phyloP scores from a whole-genome alignment of 768 basidiomycete genomes.

The Pseudohyphozyma bogoriensis region DNA sequence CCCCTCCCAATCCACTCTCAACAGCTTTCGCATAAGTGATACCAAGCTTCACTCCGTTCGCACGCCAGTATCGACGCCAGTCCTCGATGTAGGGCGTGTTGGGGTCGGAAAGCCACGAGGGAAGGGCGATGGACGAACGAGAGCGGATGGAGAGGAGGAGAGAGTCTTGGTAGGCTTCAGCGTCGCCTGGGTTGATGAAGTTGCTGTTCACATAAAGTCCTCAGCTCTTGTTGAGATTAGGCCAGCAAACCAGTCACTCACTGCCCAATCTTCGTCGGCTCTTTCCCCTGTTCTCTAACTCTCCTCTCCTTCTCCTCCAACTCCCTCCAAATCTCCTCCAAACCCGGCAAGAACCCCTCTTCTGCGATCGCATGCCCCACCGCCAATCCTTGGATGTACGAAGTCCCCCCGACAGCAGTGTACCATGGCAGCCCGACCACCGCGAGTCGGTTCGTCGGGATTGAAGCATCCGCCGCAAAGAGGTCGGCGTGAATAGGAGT shows the following conservation, averaged over 20 bases:
- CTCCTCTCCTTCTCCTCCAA: constrained; percentile 43
- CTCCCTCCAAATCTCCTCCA: constrained; percentile 41
- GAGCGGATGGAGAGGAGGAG: neutral
- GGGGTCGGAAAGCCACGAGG: neutral
- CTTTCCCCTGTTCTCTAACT: constrained; percentile 42
- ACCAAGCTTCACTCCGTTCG: neutral
- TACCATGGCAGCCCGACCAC: neutral
- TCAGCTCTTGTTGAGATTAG: neutral
- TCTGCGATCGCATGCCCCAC: constrained; percentile 45
- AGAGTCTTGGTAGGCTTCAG: constrained; percentile 1
- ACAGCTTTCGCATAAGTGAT: neutral
- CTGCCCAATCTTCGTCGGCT: constrained; percentile 49
- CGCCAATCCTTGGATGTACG: constrained; percentile 48
- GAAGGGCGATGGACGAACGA: neutral
- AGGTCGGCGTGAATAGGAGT: constrained; percentile 51
- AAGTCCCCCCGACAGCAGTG: constrained; percentile 41
- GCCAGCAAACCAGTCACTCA: neutral
- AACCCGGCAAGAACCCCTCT: constrained; percentile 41
- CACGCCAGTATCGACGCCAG: neutral
- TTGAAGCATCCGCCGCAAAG: constrained; percentile 33
- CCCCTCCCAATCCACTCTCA: neutral
- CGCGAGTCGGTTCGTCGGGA: neutral
- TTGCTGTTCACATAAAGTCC: neutral
- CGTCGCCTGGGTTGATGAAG: neutral
- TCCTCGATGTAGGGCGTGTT: neutral